Conservation (phyloP, 2,329 filamentous ascomycete species). For the Pyricularia pennisetigena region DNA sequence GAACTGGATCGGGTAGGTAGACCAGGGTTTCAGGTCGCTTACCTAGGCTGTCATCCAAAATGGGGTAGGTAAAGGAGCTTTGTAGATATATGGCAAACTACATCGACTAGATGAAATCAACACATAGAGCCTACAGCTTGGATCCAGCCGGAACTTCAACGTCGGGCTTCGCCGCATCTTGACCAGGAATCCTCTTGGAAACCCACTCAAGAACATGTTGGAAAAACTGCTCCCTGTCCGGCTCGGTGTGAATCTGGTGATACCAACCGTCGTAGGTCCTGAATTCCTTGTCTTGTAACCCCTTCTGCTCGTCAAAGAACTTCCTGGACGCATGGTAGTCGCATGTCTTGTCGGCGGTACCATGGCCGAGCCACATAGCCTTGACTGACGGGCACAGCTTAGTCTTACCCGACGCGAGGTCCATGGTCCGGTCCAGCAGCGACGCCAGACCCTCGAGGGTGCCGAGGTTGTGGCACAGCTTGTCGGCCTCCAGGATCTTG, state of each 20-base stretch:
- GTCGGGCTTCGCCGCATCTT: background rate
- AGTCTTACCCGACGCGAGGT: slow-evolving; percentile 46
- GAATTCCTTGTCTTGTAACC: slow-evolving; percentile 57
- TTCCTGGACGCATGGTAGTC: slow-evolving; percentile 54
- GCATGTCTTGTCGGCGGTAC: slow-evolving; percentile 62
- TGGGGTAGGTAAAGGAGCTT: too few species aligned
- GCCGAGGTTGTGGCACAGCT: slow-evolving; percentile 70
- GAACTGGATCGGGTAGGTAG: too few species aligned
- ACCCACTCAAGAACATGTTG: slow-evolving; percentile 60
- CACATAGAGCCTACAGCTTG: background rate
- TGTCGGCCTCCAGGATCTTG: slow-evolving; percentile 52
- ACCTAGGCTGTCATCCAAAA: too few species aligned
- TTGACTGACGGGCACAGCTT: slow-evolving; percentile 34
- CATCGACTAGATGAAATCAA: background rate
- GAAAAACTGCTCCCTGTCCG: slow-evolving; percentile 36
- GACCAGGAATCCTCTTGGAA: background rate
- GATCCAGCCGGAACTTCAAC: background rate
- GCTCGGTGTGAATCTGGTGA: slow-evolving; percentile 63
- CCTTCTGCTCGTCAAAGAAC: slow-evolving; percentile 47
- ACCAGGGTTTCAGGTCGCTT: too few species aligned
- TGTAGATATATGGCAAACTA: background rate
- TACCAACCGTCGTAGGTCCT: slow-evolving; percentile 68
- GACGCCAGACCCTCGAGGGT: slow-evolving; percentile 69
- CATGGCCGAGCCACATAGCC: slow-evolving; percentile 65
- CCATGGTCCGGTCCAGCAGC: slow-evolving; percentile 63